Evolutionary conservation across 1,284 basidiomycete species (phyloP).

Genomic region (Agaricales sp.): DNA sequence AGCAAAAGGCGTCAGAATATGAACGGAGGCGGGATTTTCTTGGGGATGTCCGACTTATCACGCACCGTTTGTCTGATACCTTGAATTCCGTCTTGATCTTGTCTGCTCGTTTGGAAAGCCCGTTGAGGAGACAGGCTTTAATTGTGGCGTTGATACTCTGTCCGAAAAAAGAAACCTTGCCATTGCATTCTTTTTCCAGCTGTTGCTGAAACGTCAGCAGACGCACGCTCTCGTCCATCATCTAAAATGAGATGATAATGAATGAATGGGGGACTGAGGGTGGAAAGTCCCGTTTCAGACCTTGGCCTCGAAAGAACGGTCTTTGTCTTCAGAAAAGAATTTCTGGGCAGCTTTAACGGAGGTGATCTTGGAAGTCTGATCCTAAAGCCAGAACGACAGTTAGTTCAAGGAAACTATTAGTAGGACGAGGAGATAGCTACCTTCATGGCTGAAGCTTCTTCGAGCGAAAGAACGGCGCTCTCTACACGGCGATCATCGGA

Average conservation of each 20-base stretch:
- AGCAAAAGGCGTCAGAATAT: no score
- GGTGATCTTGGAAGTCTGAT: slow-evolving; percentile 57
- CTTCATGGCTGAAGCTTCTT: slow-evolving; percentile 61
- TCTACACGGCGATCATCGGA: slow-evolving; percentile 94
- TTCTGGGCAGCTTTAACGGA: slow-evolving; percentile 80
- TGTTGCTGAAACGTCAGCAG: slow-evolving; percentile 77
- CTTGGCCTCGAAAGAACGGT: slow-evolving; percentile 83
- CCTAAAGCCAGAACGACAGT: slow-evolving; percentile 38
- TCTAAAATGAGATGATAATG: slow-evolving; percentile 33
- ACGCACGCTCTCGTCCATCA: slow-evolving; percentile 80
- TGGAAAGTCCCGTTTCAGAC: slow-evolving; percentile 26
- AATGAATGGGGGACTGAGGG: neutral
- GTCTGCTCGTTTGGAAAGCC: slow-evolving; percentile 79
- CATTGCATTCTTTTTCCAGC: slow-evolving; percentile 79
- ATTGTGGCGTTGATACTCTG: slow-evolving; percentile 81
- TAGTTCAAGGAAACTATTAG: slow-evolving; percentile 5
- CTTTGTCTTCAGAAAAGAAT: slow-evolving; percentile 92
- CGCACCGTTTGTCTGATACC: slow-evolving; percentile 81
- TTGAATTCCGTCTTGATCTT: slow-evolving; percentile 81
- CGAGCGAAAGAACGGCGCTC: slow-evolving; percentile 77
- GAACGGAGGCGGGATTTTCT: neutral
- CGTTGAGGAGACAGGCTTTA: slow-evolving; percentile 62
- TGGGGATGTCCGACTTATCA: neutral
- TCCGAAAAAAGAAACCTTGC: slow-evolving; percentile 70
- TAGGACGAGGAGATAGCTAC: slow-evolving; percentile 26